These are phyloP conservation scores for Dactylellina drechsleri DNA, from an alignment of 2,329 filamentous ascomycete species.

Conservation along the genomic window DNA sequence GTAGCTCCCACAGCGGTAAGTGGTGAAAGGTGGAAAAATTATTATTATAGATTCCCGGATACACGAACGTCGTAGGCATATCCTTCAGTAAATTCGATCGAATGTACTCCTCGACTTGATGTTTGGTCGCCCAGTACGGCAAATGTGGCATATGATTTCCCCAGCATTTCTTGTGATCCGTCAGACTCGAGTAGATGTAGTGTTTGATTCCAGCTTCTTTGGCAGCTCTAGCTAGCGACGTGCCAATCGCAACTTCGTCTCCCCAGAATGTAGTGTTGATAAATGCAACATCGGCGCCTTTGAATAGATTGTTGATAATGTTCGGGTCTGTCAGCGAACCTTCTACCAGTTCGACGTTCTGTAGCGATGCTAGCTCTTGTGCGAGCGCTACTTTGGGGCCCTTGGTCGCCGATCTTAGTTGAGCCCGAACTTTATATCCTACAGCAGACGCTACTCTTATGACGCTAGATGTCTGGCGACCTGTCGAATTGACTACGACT, in stretches of 20 bases:
- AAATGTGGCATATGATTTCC: constrained; percentile 77
- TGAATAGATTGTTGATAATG: constrained; percentile 81
- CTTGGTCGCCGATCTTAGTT: constrained; percentile 70
- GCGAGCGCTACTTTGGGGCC: constrained; percentile 79
- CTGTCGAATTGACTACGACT: constrained; percentile 93
- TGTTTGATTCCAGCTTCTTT: constrained; percentile 85
- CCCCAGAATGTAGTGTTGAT: constrained; percentile 87
- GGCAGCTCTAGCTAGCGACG: constrained; percentile 86
- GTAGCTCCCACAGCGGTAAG: constrained; percentile 75
- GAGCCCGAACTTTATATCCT: constrained; percentile 90
- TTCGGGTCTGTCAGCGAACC: constrained; percentile 76
- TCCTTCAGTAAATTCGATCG: constrained; percentile 74
- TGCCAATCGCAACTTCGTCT: constrained; percentile 89
- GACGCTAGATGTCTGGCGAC: constrained; percentile 92
- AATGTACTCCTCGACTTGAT: constrained; percentile 90
- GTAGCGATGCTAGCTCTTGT: constrained; percentile 81
- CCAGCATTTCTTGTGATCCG: constrained; percentile 85
- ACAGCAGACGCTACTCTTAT: constrained; percentile 93
- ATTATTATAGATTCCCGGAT: constrained; percentile 98
- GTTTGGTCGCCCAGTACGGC: constrained; percentile 91
- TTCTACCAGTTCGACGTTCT: constrained; percentile 75
- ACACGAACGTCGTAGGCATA: constrained; percentile 84
- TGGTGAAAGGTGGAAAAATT: constrained; percentile 88
- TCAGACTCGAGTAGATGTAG: constrained; percentile 97
- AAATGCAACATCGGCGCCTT: constrained; percentile 86